Evolutionary conservation across 1,284 basidiomycete species (phyloP).

Genomic region (Ceratobasidium sp.): DNA sequence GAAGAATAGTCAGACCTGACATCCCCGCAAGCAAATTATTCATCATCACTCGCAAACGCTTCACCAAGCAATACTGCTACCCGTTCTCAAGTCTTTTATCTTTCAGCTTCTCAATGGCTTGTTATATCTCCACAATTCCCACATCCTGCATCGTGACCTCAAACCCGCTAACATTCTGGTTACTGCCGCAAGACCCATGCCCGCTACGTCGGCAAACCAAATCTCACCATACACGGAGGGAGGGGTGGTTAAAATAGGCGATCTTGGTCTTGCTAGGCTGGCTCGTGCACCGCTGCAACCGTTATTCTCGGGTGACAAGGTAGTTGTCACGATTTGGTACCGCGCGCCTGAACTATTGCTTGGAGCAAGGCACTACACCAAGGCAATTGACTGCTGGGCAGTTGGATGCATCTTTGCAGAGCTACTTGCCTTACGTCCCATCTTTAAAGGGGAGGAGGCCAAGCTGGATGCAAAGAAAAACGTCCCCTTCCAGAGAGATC

Average conservation of each 20-base stretch:
- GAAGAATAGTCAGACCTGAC: constrained; percentile 41
- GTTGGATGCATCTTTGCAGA: constrained; percentile 98
- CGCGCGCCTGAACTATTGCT: constrained; percentile 94
- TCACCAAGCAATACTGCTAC: constrained; percentile 72
- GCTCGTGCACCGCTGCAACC: constrained; percentile 88
- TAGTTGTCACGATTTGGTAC: constrained; percentile 99
- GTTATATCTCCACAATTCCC: constrained; percentile 93
- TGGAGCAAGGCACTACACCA: constrained; percentile 96
- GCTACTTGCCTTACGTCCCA: constrained; percentile 90
- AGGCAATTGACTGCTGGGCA: constrained; percentile 95
- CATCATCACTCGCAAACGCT: constrained; percentile 95
- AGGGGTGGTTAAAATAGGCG: constrained; percentile 98
- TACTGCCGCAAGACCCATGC: constrained; percentile 65
- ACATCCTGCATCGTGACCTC: constrained; percentile 95
- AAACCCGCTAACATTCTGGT: constrained; percentile 99
- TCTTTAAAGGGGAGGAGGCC: constrained; percentile 99
- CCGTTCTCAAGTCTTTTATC: constrained; percentile 91
- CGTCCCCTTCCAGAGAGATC: constrained; percentile 94
- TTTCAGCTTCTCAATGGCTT: constrained; percentile 98
- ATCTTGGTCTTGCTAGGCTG: constrained; percentile 92
- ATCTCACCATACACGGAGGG: constrained; percentile 15
- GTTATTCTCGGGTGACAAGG: constrained; percentile 91
- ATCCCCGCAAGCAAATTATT: constrained; percentile 85
- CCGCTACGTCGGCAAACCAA: constrained; percentile 28
- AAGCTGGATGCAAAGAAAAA: constrained; percentile 94